phyloP scores from a whole-genome alignment of 2,329 filamentous ascomycete species.

The Neophaeococcomyces mojaviensis region DNA sequence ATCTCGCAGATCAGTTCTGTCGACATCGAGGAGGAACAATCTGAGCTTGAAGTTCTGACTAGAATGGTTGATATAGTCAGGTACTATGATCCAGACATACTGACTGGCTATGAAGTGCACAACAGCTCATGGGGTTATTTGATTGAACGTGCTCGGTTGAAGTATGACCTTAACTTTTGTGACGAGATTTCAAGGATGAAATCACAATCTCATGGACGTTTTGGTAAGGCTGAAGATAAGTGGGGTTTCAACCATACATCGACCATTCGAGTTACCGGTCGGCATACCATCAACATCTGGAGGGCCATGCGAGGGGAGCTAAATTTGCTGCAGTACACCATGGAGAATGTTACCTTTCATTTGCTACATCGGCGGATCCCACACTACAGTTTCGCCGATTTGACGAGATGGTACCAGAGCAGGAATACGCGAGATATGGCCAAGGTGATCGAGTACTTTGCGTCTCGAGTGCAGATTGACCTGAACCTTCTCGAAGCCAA shows the following conservation, averaged over 20 bases:
- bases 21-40: conserved; percentile 65
- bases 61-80: conserved; percentile 83
- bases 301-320: conserved; percentile 90
- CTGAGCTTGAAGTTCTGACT: conserved; percentile 77
- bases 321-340: conserved; percentile 84
- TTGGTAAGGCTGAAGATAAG: conserved; percentile 76
- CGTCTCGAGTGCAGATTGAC: conserved; percentile 67
- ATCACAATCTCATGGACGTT: conserved; percentile 69
- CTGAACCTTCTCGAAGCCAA: conserved; percentile 88
- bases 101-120: conserved; percentile 93
- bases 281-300: conserved; percentile 97
- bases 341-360: conserved; percentile 94
- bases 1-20: conserved; percentile 55
- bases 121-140: conserved; percentile 92
- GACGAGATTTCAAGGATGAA: conserved; percentile 89
- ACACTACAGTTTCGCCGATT: conserved; percentile 69
- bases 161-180: conserved; percentile 84
- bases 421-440: conserved; percentile 60
- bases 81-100: conserved; percentile 75
- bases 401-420: conserved; percentile 76
- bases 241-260: conserved; percentile 96
- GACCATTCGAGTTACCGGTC: conserved; percentile 82
- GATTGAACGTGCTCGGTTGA: conserved; percentile 76
- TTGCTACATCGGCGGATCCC: conserved; percentile 79
- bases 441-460: conserved; percentile 72